A percentile compares a stretch with the other conserved stretches of the same genome.
phyloP scores from a whole-genome alignment of 352 stramenopile species.

The Plasmopara viticola region DNA sequence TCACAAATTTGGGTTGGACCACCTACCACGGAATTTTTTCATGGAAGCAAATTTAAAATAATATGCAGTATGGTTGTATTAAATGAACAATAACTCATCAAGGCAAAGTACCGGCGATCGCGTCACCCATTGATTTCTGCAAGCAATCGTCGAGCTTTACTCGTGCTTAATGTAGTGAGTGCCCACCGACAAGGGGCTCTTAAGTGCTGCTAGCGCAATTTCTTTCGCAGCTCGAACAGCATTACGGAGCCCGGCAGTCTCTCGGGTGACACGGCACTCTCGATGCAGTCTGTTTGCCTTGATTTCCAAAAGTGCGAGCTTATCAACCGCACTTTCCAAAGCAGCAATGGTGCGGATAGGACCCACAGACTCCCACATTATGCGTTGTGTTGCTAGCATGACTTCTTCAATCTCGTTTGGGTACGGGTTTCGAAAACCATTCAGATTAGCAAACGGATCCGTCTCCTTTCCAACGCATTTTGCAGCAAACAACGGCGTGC shows the following conservation, averaged over 20 bases:
- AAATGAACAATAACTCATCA: no score
- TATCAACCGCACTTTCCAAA: slow-evolving; percentile 72
- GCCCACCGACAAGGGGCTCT: slow-evolving; percentile 78
- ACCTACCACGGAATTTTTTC: no score
- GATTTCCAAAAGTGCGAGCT: slow-evolving; percentile 69
- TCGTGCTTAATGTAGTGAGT: slow-evolving; percentile 86
- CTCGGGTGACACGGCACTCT: slow-evolving; percentile 48
- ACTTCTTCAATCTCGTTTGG: slow-evolving; percentile 55
- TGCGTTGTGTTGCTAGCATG: slow-evolving; percentile 54
- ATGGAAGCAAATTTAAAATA: no score
- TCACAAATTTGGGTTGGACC: no score
- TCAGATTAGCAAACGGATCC: slow-evolving; percentile 36
- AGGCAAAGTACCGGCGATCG: no score
- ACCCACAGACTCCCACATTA: slow-evolving; percentile 94
- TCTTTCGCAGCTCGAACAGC: slow-evolving; percentile 79
- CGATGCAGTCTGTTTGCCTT: slow-evolving; percentile 77
- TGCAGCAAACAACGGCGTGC: slow-evolving; percentile 15
- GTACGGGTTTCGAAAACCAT: slow-evolving; percentile 36
- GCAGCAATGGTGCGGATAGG: slow-evolving; percentile 77
- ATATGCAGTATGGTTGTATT: no score
- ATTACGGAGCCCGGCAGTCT: slow-evolving; percentile 86
- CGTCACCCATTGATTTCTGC: no score
- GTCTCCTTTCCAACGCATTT: slow-evolving; percentile 13
- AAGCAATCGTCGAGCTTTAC: no score
- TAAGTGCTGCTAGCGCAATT: slow-evolving; percentile 78